A percentile compares a stretch with the other conserved stretches of the same genome.
These are phyloP conservation scores for Apophysomyces sp. DNA, from an alignment of 371 early-diverging fungal genomes.

Conservation along the genomic window DNA sequence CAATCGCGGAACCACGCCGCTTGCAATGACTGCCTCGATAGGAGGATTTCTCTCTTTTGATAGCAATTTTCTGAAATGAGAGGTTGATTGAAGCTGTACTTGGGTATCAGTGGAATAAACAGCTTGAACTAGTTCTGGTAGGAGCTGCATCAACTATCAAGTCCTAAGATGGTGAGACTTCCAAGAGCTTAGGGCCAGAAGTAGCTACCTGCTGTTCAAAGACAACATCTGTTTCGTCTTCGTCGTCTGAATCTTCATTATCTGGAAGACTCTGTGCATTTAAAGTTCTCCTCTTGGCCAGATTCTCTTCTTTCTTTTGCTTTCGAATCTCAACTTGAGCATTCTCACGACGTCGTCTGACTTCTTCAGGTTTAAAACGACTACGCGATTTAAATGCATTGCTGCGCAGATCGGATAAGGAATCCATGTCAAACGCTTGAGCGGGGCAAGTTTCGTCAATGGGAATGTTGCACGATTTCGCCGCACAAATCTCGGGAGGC, in stretches of 20 bases:
- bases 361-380: constrained; percentile 83
- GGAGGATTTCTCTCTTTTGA: constrained; percentile 98
- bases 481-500: no score
- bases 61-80: constrained; percentile 93
- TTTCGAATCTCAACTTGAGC: constrained; percentile 92
- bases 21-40: constrained; percentile 94
- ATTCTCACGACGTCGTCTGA: constrained; percentile 90
- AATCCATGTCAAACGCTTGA: background rate
- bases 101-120: constrained; percentile 53
- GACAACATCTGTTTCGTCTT: constrained; percentile 67
- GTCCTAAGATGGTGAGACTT: background rate
- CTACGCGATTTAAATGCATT: constrained; percentile 76
- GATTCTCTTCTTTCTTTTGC: constrained; percentile 93
- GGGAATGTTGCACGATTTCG: no score
- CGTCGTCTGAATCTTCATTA: constrained; percentile 69
- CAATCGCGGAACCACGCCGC: constrained; percentile 95
- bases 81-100: constrained; percentile 78
- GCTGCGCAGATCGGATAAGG: constrained; percentile 13
- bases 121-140: constrained; percentile 42
- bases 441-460: no score
- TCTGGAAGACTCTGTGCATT: constrained; percentile 41
- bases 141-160: constrained; percentile 54
- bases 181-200: no score
- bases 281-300: constrained; percentile 93
- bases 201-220: no score